Percentiles rank a stretch among this genome's conserved stretches.
Conservation (phyloP, 2,329 filamentous ascomycete genomes). For the Arthrobotrys entomopaga region DNA sequence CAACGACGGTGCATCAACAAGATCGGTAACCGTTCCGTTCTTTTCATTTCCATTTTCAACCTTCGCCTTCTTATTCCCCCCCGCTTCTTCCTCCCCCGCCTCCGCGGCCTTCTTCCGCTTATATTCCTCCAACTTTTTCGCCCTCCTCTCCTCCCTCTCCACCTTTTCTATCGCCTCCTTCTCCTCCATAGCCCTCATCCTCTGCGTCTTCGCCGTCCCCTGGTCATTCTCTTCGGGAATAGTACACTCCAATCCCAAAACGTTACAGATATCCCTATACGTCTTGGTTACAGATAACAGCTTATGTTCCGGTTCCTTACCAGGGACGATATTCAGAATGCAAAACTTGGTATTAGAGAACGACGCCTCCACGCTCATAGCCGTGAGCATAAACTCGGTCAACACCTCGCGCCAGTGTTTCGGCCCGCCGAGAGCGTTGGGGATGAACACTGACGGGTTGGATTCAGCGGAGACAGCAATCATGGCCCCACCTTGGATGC, state of each 20-base stretch:
- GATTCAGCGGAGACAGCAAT: slow-evolving; percentile 92
- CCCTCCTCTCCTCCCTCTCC: slow-evolving; percentile 46
- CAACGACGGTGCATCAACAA: slow-evolving; percentile 15
- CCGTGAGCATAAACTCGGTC: slow-evolving; percentile 76
- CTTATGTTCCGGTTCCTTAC: slow-evolving; percentile 76
- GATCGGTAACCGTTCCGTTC: background rate
- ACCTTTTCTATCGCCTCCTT: slow-evolving; percentile 44
- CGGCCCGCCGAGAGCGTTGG: slow-evolving; percentile 74
- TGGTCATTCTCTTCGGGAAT: slow-evolving; percentile 72
- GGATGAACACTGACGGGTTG: slow-evolving; percentile 87
- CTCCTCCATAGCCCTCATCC: slow-evolving; percentile 29
- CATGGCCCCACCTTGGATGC: slow-evolving; percentile 89
- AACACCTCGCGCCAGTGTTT: slow-evolving; percentile 80
- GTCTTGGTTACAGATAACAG: slow-evolving; percentile 73
- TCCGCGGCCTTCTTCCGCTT: slow-evolving; percentile 60
- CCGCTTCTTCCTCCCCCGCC: background rate
- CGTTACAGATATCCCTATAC: slow-evolving; percentile 75
- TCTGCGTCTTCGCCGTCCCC: slow-evolving; percentile 61
- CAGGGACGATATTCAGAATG: slow-evolving; percentile 77
- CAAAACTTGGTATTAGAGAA: slow-evolving; percentile 91
- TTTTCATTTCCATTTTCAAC: slow-evolving; percentile 19
- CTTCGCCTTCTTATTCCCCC: slow-evolving; percentile 24
- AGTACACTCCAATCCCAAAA: slow-evolving; percentile 73
- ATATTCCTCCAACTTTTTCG: slow-evolving; percentile 57
- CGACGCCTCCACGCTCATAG: slow-evolving; percentile 82